A percentile compares a stretch with the other conserved stretches of the same genome.
Evolutionary conservation across 768 basidiomycete species (phyloP).

Genomic region (Leucogyrophana mollusca): DNA sequence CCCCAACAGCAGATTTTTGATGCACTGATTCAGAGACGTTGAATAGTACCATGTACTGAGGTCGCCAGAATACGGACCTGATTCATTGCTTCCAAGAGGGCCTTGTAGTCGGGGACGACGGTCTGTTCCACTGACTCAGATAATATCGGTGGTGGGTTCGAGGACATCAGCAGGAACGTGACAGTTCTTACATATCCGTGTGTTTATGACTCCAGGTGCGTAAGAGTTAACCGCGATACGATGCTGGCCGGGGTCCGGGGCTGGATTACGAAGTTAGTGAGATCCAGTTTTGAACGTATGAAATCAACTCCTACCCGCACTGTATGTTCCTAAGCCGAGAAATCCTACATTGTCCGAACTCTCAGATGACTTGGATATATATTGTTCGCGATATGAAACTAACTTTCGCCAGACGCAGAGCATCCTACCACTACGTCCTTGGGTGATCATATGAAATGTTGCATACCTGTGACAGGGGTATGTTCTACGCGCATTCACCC

Average conservation of each 20-base stretch:
- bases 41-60: too few relatives aligned
- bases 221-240: slow-evolving; percentile 44
- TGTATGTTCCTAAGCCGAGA: slow-evolving; percentile 4
- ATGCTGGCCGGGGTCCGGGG: slow-evolving; percentile 34
- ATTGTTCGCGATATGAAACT: background rate
- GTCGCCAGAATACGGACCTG: background rate
- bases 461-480: slow-evolving; percentile 28
- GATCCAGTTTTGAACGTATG: background rate
- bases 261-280: slow-evolving; percentile 15
- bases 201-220: slow-evolving; percentile 20
- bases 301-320: slow-evolving; percentile 15
- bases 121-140: background rate
- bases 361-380: too few relatives aligned
- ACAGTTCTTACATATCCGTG: slow-evolving; percentile 23
- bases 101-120: too few relatives aligned
- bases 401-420: slow-evolving; percentile 16
- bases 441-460: slow-evolving; percentile 13
- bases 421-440: slow-evolving; percentile 10
- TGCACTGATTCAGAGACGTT: too few relatives aligned
- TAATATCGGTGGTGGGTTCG: background rate
- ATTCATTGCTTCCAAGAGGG: too few relatives aligned
- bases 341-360: slow-evolving; percentile 23
- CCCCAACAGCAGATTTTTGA: background rate
- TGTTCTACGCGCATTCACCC: slow-evolving; percentile 26
- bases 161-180: background rate